These are phyloP conservation scores for Tympanopsis confertula DNA, from an alignment of 2,329 filamentous ascomycete genomes.

Conservation along the genomic window DNA sequence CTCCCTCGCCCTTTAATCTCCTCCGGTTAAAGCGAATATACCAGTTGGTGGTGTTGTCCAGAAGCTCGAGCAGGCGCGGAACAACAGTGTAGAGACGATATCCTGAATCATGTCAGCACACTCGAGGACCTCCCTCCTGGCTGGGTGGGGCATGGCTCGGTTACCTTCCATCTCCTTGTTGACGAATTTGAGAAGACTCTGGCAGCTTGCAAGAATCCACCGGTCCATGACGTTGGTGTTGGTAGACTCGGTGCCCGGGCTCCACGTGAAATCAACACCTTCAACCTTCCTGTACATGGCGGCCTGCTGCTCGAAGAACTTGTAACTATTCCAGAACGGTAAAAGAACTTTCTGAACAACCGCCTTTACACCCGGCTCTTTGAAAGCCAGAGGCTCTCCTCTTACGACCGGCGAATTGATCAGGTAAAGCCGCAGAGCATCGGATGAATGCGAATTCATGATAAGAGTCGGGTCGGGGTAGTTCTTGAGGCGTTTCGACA, in stretches of 20 bases:
- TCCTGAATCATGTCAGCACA: slow-evolving; percentile 22
- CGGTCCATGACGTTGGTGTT: slow-evolving; percentile 91
- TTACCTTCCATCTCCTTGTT: slow-evolving; percentile 80
- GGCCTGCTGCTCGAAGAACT: slow-evolving; percentile 88
- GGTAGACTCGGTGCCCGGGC: slow-evolving; percentile 60
- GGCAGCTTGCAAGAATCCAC: slow-evolving; percentile 87
- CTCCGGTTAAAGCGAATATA: slow-evolving; percentile 92
- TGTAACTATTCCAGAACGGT: slow-evolving; percentile 91
- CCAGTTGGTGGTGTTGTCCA: slow-evolving; percentile 97
- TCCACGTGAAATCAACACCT: slow-evolving; percentile 64
- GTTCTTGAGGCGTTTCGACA: slow-evolving; percentile 95
- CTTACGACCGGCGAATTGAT: slow-evolving; percentile 94
- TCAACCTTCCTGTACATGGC: slow-evolving; percentile 77
- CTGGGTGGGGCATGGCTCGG: not conserved
- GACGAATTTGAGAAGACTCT: slow-evolving; percentile 81
- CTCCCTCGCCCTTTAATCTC: slow-evolving; percentile 80
- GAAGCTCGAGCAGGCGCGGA: slow-evolving; percentile 67
- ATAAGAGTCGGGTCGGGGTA: slow-evolving; percentile 81
- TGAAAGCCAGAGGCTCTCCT: slow-evolving; percentile 81
- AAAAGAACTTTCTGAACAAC: slow-evolving; percentile 84
- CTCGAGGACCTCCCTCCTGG: not conserved
- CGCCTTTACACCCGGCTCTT: slow-evolving; percentile 84
- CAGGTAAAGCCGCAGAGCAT: slow-evolving; percentile 85
- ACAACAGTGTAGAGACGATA: slow-evolving; percentile 81
- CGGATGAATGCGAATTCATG: slow-evolving; percentile 80